These are phyloP conservation scores for Fomes fomentarius DNA, from an alignment of 1,284 basidiomycete species.

Conservation along the genomic window DNA sequence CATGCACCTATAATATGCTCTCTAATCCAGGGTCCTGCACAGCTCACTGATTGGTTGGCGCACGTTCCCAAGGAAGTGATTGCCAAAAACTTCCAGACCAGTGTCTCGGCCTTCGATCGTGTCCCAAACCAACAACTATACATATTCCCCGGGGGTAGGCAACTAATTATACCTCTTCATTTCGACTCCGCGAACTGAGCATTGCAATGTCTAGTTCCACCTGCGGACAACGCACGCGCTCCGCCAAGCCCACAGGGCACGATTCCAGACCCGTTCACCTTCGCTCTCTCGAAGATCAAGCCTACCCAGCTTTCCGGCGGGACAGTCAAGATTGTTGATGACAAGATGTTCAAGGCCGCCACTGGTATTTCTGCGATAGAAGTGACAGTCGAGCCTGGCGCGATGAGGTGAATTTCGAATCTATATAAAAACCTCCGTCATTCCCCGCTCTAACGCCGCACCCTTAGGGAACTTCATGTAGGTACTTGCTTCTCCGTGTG, in stretches of 20 bases:
- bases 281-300: constrained; percentile 55
- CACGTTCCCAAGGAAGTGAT: constrained; percentile 68
- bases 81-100: constrained; percentile 70
- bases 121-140: constrained; percentile 64
- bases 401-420: constrained; percentile 41
- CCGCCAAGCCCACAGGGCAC: constrained; percentile 55
- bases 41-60: constrained; percentile 68
- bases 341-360: constrained; percentile 52
- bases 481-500: constrained; percentile 12
- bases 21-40: constrained; percentile 14
- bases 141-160: constrained; percentile 64
- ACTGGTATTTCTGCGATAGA: constrained; percentile 67
- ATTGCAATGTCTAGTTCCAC: constrained; percentile 29
- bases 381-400: constrained; percentile 70
- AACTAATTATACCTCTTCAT: constrained; percentile 2
- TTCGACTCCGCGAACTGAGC: constrained; percentile 19
- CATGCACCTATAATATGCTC: background rate
- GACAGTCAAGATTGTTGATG: constrained; percentile 65
- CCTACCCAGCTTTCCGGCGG: constrained; percentile 59
- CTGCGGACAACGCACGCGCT: constrained; percentile 42
- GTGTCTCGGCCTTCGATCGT: constrained; percentile 55
- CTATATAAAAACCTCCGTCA: background rate
- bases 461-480: constrained; percentile 35
- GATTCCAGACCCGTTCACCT: constrained; percentile 56
- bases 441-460: constrained; percentile 22